A percentile compares a stretch with the other conserved stretches of the same genome.
Evolutionary conservation across 1,139 yeast species (phyloP).

Genomic region (Sugiyamaella neomexicana): DNA sequence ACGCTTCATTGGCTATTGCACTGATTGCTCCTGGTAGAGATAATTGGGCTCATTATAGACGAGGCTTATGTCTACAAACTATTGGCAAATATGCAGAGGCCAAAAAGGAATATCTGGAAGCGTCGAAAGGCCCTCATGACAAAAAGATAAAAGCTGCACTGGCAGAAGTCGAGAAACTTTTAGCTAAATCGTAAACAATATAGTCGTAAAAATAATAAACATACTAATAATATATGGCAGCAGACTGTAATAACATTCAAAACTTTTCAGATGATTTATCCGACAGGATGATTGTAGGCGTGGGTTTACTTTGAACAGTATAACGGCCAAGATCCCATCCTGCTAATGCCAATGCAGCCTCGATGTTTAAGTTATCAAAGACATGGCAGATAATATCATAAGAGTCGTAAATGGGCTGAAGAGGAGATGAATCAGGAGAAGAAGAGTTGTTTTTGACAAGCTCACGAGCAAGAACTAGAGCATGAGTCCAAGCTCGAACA

Average conservation of each 20-base stretch:
- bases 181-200: constrained; percentile 4
- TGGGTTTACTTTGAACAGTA: constrained; percentile 29
- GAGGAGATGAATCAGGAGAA: constrained; percentile 1
- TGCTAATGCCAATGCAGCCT: constrained; percentile 27
- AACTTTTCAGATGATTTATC: constrained; percentile 4
- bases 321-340: constrained; percentile 35
- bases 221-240: no score
- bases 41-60: constrained; percentile 79
- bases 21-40: constrained; percentile 52
- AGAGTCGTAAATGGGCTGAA: constrained; percentile 31
- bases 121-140: constrained; percentile 57
- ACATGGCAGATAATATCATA: constrained; percentile 27
- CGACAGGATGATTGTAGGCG: constrained; percentile 24
- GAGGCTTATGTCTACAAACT: constrained; percentile 71
- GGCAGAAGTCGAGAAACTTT: constrained; percentile 33
- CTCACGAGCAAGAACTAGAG: constrained; percentile 33
- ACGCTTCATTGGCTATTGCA: constrained; percentile 72
- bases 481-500: constrained; percentile 40
- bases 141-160: constrained; percentile 43
- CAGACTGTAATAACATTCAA: no score
- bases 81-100: constrained; percentile 74
- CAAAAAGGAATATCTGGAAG: constrained; percentile 73
- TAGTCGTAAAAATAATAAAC: no score
- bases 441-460: constrained; percentile 14
- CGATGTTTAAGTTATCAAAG: constrained; percentile 31